Base-by-base conservation (phyloP, 768 basidiomycete genomes). In the Podaxis sp. region DNA sequence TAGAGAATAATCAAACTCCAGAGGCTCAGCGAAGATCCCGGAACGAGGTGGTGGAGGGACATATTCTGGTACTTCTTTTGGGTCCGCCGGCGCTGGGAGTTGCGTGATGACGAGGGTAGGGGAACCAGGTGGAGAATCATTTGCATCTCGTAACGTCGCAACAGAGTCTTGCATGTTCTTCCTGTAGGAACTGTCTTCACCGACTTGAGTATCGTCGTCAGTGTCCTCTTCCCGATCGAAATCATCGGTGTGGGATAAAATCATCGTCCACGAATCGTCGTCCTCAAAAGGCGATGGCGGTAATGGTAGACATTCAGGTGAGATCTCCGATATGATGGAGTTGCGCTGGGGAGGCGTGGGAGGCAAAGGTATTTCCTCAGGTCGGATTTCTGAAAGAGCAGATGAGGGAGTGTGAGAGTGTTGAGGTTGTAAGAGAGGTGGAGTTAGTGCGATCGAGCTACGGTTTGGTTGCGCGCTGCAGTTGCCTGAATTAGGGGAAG, bases 11-110 rank as follows among this genome's bases (percentile, higher is more conserved):
- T 61, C 53, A 12, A 52, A 40, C 48, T 61, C 64, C 9, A 62
- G 44, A 46, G 66, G 66, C 12, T 57, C 40, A 8, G 59, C 49
- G n/a, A 65, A 59, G n/a, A 67, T 63, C 22, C 61, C 61, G 12
- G 63, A 53, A 4, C 56, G 57, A 38, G 64, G 61, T 7, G 49
- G 40, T 17, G 66, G 66, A 40, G 64, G 42, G 12, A 64, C n/a
- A 49, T 67, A 65, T 59, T 57, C 59, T 15, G 46, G 54, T 17
- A 63, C 51, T 26, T 53, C 61, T 33, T 60, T 22, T 17, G 54
- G 48, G 11, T 5, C 39, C 33, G 38, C 5, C 22, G 52, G n/a
- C 24, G 30, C n/a, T 22, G 54, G 38, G 11, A 48, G 15, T 33
- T 42, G 48, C 3, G 46, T 57, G 9, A 59, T 46, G 52, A 63